A percentile compares a stretch with the other conserved stretches of the same genome.
phyloP scores from a whole-genome alignment of 2,329 filamentous ascomycete species.

The Pseudogymnoascus sp. region DNA sequence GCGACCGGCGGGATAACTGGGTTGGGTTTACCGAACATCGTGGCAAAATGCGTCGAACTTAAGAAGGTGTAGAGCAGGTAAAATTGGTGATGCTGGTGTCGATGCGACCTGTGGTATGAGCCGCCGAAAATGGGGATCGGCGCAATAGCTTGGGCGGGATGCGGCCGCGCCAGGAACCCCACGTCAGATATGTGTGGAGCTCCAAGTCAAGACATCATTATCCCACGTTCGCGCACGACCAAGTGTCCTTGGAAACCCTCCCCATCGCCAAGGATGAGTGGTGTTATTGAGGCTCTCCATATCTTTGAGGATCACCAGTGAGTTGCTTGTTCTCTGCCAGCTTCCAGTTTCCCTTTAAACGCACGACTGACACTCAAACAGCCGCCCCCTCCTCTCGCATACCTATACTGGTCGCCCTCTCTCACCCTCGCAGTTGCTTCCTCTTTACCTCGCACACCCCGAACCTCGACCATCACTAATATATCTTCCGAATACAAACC shows the following conservation, averaged over 20 bases:
- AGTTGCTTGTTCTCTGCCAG: conserved; percentile 25
- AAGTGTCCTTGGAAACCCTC: neutral
- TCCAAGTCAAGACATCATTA: conserved; percentile 11
- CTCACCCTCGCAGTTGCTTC: conserved; percentile 66
- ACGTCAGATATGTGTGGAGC: conserved; percentile 7
- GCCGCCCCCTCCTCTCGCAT: conserved; percentile 79
- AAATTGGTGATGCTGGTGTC: neutral
- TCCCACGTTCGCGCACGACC: conserved; percentile 2
- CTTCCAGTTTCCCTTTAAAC: neutral
- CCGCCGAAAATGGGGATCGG: neutral
- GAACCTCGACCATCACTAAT: conserved; percentile 76
- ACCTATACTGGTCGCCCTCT: conserved; percentile 78
- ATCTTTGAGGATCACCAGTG: conserved; percentile 96
- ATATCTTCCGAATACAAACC: conserved; percentile 73
- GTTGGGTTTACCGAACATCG: conserved; percentile 13
- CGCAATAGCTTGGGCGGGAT: conserved; percentile 3
- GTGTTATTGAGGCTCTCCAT: conserved; percentile 89
- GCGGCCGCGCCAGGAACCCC: conserved; percentile 11
- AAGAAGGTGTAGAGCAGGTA: neutral
- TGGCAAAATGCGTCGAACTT: neutral
- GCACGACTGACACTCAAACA: conserved; percentile 32
- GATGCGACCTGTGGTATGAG: neutral
- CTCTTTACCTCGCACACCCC: conserved; percentile 79
- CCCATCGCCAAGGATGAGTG: conserved; percentile 54
- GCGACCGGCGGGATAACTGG: conserved; percentile 11